These are phyloP conservation scores for Aspergillus viridinutans DNA, from an alignment of 2,329 filamentous ascomycete species.

Conservation along the genomic window DNA sequence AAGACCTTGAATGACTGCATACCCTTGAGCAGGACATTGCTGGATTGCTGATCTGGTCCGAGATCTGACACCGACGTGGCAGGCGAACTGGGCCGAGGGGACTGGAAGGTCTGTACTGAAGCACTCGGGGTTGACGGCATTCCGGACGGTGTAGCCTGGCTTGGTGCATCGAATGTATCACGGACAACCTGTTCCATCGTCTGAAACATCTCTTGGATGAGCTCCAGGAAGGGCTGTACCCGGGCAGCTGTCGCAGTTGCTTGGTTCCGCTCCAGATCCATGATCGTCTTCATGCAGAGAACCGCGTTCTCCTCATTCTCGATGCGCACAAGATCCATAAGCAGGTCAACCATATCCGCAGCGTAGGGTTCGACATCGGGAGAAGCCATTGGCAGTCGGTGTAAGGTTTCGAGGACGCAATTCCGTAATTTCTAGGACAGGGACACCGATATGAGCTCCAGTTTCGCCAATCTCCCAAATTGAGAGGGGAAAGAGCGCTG, in stretches of 20 bases:
- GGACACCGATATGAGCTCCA: constrained; percentile 2
- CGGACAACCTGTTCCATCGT: constrained; percentile 92
- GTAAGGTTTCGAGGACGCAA: constrained; percentile 89
- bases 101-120: constrained; percentile 67
- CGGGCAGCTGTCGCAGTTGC: constrained; percentile 73
- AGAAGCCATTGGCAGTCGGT: constrained; percentile 73
- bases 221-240: constrained; percentile 81
- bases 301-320: constrained; percentile 99
- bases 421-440: constrained; percentile 72
- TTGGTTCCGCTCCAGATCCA: constrained; percentile 93
- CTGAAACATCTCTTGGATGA: constrained; percentile 95
- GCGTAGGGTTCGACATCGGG: constrained; percentile 86
- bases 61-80: constrained; percentile 76
- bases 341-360: constrained; percentile 78
- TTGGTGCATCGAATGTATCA: constrained; percentile 84
- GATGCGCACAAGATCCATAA: constrained; percentile 80
- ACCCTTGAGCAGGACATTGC: constrained; percentile 76
- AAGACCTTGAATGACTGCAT: constrained; percentile 99
- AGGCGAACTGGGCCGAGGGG: constrained; percentile 84
- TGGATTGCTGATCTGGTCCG: constrained; percentile 75
- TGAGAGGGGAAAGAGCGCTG: neutral
- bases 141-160: constrained; percentile 49
- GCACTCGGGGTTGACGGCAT: constrained; percentile 51
- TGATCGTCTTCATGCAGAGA: constrained; percentile 96
- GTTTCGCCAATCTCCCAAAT: neutral